Evolutionary conservation across 768 basidiomycete species (phyloP).

Genomic region (Tricholoma furcatifolium): DNA sequence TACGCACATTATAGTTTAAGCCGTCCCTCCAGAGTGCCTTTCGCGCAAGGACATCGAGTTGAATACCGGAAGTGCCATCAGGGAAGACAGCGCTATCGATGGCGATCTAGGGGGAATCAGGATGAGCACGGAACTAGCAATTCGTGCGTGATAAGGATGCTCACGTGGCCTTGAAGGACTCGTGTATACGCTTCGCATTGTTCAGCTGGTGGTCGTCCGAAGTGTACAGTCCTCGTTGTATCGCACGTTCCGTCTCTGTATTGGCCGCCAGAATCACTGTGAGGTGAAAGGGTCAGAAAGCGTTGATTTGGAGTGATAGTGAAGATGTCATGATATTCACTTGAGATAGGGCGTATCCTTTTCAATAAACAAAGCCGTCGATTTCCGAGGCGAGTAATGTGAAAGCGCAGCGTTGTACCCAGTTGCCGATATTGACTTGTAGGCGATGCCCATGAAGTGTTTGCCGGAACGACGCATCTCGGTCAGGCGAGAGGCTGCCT

Average conservation of each 20-base stretch:
- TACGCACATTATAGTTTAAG: conserved; percentile 71
- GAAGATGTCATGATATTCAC: conserved; percentile 41
- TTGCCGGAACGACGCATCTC: conserved; percentile 71
- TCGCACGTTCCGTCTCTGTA: conserved; percentile 90
- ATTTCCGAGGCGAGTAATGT: conserved; percentile 82
- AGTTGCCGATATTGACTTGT: conserved; percentile 86
- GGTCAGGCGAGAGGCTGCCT: conserved; percentile 82
- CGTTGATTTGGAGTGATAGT: neutral
- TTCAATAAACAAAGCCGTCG: conserved; percentile 70
- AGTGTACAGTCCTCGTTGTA: conserved; percentile 80
- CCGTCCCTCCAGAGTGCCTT: conserved; percentile 87
- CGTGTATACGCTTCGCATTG: conserved; percentile 89
- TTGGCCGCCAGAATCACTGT: conserved; percentile 89
- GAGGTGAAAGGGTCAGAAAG: conserved; percentile 1
- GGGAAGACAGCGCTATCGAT: conserved; percentile 92
- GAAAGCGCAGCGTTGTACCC: conserved; percentile 93
- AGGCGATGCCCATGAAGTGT: conserved; percentile 82
- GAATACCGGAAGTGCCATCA: conserved; percentile 78
- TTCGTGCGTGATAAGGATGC: conserved; percentile 29
- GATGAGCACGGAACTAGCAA: conserved; percentile 14
- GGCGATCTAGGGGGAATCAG: conserved; percentile 61
- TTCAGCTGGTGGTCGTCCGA: conserved; percentile 83
- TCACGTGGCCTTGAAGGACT: conserved; percentile 93
- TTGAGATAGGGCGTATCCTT: conserved; percentile 84
- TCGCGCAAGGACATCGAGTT: conserved; percentile 88